Evolutionary conservation across 371 early-diverging fungal species (phyloP), one percentile per base, ranked within the genome.

Genomic region (Rhizopus stolonifer): DNA sequence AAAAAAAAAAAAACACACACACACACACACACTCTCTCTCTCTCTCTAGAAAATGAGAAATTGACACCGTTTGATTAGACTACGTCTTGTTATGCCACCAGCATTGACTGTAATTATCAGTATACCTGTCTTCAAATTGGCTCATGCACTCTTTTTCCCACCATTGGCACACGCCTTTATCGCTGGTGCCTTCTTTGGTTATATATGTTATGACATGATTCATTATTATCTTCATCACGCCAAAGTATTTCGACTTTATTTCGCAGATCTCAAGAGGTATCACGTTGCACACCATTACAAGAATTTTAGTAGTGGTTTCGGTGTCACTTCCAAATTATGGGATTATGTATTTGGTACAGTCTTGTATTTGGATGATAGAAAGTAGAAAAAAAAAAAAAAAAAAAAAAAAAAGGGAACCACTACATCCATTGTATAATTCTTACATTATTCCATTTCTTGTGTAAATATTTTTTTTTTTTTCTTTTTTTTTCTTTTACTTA

Each of bases 151-250:
- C 33, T 77, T 92, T 25, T 66, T 77, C 3, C 59, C 67, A 5
- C 49, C 61, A 7, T 21, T 75, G 56, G 85, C 83, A 1, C 65
- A 77, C 49, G 93, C 84, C 1, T 64, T 91, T 40, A 67, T 87
- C 19, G 77, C 85, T 2, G 98, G 98, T 11, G 78, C 86, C 1
- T 72, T 87, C 43, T 70, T 82, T 52, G 96, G 94, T 5, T 97
- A 94, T 61, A 78, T 96, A 13, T 69, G 81, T 44, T 97, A 97
- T 64, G 98, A 97, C 53, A 67, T 92, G 70, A 83, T 86, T 25
- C 98, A 97, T 61, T 97, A 95, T 71, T 94, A 91, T 72, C 82
- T 95, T 25, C 98, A 97, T 67, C 98, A 97, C 68, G 93, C 93
- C 15, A 72, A 82, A 14, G 89, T 91, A 3, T 48, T 80, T 47